Evolutionary conservation across 2,329 filamentous ascomycete species (phyloP).

Genomic region (Aspergillus chevalieri): DNA sequence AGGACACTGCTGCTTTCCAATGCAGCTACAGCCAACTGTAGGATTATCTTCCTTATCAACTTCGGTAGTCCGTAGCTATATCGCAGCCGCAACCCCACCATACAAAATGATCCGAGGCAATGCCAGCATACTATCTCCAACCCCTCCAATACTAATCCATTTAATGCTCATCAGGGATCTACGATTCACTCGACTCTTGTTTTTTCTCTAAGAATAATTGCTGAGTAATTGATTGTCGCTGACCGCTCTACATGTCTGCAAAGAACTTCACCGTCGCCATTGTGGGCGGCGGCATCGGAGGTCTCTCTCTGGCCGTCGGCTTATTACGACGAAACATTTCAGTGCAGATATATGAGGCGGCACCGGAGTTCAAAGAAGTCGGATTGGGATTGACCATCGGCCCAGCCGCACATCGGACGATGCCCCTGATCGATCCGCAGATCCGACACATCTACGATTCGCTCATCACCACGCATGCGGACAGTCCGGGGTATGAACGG

Average conservation of each 20-base stretch:
- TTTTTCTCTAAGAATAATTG: too few relatives aligned
- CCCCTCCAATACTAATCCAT: too few relatives aligned
- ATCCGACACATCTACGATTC: conserved; percentile 26
- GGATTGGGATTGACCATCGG: conserved; percentile 54
- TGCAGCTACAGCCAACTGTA: too few relatives aligned
- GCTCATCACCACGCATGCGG: conserved; percentile 27
- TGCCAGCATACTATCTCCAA: too few relatives aligned
- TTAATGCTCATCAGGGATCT: too few relatives aligned
- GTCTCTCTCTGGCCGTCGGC: conserved; percentile 49
- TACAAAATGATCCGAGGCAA: too few relatives aligned
- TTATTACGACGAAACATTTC: conserved; percentile 42
- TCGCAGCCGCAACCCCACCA: too few relatives aligned
- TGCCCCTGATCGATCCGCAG: conserved; percentile 48
- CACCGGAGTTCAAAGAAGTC: conserved; percentile 50
- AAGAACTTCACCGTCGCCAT: conserved; percentile 49
- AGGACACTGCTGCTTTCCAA: too few relatives aligned
- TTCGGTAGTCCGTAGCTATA: too few relatives aligned
- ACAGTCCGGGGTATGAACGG: conserved; percentile 24
- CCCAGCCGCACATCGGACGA: conserved; percentile 50
- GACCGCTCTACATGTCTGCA: neutral
- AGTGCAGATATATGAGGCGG: conserved; percentile 53
- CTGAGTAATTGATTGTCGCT: too few relatives aligned
- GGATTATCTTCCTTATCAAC: too few relatives aligned
- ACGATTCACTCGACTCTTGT: too few relatives aligned
- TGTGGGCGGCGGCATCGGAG: conserved; percentile 55